Conservation (phyloP, 108 stramenopile genomes). For the Nitzschia inconspicua region DNA sequence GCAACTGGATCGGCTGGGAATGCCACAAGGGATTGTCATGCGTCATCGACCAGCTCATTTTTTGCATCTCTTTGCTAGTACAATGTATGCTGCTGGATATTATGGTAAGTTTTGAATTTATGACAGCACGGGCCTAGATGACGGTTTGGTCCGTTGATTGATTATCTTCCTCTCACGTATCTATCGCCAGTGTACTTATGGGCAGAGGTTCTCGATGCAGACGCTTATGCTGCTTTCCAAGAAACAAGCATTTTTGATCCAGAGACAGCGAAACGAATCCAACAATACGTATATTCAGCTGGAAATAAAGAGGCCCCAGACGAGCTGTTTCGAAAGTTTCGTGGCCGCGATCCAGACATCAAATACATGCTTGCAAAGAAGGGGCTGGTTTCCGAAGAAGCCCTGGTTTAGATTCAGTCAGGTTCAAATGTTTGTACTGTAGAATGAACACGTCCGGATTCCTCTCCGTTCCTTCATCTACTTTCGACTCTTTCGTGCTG, state of each 20-base stretch:
- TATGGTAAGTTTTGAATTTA: constrained; percentile 35
- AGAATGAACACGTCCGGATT: no score
- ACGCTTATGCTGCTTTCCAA: constrained; percentile 73
- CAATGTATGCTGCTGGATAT: constrained; percentile 63
- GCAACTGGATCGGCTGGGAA: constrained; percentile 61
- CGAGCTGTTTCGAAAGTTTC: constrained; percentile 64
- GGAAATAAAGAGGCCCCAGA: constrained; percentile 80
- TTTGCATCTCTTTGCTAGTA: constrained; percentile 55
- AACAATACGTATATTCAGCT: constrained; percentile 63
- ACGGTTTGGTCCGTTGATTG: neutral
- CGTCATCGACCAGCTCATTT: constrained; percentile 75
- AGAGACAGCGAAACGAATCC: constrained; percentile 44
- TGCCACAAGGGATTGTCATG: constrained; percentile 80
- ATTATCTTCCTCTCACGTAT: neutral
- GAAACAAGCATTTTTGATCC: constrained; percentile 66
- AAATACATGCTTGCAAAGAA: constrained; percentile 68
- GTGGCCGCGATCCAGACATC: constrained; percentile 72
- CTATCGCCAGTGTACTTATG: constrained; percentile 35
- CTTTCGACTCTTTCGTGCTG: no score
- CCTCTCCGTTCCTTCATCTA: no score
- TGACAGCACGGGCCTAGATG: neutral
- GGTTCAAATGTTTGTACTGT: no score
- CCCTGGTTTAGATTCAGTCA: neutral
- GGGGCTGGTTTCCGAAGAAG: constrained; percentile 31
- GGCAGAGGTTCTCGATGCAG: constrained; percentile 75